Percentiles rank a stretch among this genome's conserved stretches.
Evolutionary conservation across 2,329 filamentous ascomycete species (phyloP).

Genomic region (Fusarium sp.): DNA sequence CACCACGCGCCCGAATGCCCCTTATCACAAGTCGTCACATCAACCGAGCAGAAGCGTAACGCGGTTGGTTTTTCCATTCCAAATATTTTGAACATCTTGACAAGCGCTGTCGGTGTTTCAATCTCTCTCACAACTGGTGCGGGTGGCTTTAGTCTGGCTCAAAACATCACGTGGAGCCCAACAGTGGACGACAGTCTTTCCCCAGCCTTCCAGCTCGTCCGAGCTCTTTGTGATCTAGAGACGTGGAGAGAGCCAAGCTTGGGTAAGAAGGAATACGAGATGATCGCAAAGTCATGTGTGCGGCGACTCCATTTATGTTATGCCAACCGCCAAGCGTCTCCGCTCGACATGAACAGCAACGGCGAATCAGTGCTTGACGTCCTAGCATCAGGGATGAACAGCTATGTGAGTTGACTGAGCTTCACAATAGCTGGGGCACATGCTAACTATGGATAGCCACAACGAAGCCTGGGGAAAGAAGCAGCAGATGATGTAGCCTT

Average conservation of each 20-base stretch:
- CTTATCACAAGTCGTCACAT: not conserved
- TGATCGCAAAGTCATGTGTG: not conserved
- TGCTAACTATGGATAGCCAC: not conserved
- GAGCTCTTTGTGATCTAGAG: not conserved
- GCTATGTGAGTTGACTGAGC: not conserved
- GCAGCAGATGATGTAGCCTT: not conserved
- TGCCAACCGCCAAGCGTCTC: not conserved
- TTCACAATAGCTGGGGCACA: rapidly evolving
- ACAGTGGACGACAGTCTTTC: not conserved
- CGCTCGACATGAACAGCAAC: not conserved
- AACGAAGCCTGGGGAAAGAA: not conserved
- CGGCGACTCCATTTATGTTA: not conserved
- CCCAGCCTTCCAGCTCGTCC: not conserved
- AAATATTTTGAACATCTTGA: not conserved
- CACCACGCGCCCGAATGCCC: not conserved
- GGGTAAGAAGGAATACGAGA: not conserved
- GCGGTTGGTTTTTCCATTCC: not conserved
- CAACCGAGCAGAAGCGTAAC: not conserved
- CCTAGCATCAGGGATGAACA: not conserved
- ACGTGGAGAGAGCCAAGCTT: not conserved
- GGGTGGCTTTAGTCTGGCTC: not conserved
- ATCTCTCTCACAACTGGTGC: not conserved
- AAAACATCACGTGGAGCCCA: not conserved
- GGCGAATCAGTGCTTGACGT: not conserved
- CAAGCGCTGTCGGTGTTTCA: not conserved